Evolutionary conservation across 208 protist species (phyloP).

Genomic region (Balamuthia mandrillaris): DNA sequence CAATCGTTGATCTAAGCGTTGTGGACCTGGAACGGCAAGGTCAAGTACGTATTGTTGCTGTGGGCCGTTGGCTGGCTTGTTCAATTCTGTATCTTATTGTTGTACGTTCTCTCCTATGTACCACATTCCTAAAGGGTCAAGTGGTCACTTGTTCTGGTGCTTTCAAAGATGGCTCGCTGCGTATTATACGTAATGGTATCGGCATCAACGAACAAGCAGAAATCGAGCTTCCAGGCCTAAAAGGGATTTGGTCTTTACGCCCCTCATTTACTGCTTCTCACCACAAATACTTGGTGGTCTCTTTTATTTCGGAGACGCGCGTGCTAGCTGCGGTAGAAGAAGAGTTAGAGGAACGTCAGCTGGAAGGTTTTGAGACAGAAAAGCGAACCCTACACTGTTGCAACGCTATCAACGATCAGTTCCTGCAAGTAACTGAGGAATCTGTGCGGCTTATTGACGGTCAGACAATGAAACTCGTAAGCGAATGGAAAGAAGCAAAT

Average conservation of each 20-base stretch:
- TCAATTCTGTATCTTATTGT: too few species aligned
- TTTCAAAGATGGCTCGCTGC: constrained; percentile 72
- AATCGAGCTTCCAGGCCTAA: constrained; percentile 71
- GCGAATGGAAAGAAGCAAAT: background rate
- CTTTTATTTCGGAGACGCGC: constrained; percentile 70
- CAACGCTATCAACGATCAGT: constrained; percentile 29
- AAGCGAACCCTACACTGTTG: constrained; percentile 58
- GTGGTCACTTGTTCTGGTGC: constrained; percentile 76
- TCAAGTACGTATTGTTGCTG: too few species aligned
- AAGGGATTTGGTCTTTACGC: constrained; percentile 68
- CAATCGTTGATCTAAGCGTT: constrained; percentile 71
- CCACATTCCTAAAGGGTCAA: too few species aligned
- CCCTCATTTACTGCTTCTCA: background rate
- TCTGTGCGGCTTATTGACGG: constrained; percentile 8
- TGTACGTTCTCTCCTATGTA: too few species aligned
- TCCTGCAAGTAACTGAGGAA: constrained; percentile 36
- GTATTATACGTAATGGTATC: constrained; percentile 75
- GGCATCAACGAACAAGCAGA: constrained; percentile 73
- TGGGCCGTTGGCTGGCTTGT: too few species aligned
- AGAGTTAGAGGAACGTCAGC: constrained; percentile 63
- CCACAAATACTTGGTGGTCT: constrained; percentile 63
- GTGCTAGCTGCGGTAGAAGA: constrained; percentile 52
- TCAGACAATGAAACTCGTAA: background rate
- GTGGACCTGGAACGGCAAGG: constrained; percentile 76
- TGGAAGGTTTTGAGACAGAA: constrained; percentile 57